Conservation (phyloP, 192 early-diverging fungal genomes). For the Globomyces pollinis-pini region DNA sequence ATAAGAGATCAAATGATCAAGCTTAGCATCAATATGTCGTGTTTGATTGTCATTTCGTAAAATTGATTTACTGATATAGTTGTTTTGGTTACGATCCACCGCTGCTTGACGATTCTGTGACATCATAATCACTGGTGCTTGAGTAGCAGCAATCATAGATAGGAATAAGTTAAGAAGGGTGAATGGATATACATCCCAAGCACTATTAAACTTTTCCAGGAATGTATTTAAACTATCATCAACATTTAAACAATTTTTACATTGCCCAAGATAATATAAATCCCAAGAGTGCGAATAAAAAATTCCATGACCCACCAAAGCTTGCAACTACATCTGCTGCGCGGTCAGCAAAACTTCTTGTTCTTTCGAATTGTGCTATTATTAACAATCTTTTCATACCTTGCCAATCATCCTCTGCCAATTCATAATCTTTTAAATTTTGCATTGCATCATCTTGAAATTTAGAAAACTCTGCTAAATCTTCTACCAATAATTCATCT, state of each 20-base stretch:
- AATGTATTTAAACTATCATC: background rate
- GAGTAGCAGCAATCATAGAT: conserved; percentile 31
- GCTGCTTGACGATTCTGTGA: conserved; percentile 36
- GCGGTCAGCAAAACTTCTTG: conserved; percentile 24
- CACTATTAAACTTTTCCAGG: too few species aligned
- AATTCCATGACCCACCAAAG: conserved; percentile 30
- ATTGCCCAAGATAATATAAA: conserved; percentile 23
- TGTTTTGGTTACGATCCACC: conserved; percentile 24
- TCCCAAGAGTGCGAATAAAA: conserved; percentile 19
- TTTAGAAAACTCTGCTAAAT: conserved; percentile 13
- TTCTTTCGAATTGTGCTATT: conserved; percentile 34
- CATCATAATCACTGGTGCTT: conserved; percentile 50
- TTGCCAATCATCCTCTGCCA: conserved; percentile 32
- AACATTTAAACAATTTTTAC: conserved; percentile 14
- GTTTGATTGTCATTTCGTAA: conserved; percentile 33
- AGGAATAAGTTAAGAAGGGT: conserved; percentile 39
- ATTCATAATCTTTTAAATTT: conserved; percentile 30
- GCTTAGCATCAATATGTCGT: conserved; percentile 36
- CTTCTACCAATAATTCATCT: conserved; percentile 27
- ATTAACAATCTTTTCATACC: too few species aligned
- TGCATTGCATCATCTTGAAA: conserved; percentile 36
- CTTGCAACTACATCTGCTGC: conserved; percentile 29
- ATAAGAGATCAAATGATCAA: conserved; percentile 33
- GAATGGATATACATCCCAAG: conserved; percentile 37
- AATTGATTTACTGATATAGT: conserved; percentile 26